A percentile compares a stretch with the other conserved stretches of the same genome.
Conservation (phyloP, 2,329 filamentous ascomycete species). For the Lachnum nothofagi region DNA sequence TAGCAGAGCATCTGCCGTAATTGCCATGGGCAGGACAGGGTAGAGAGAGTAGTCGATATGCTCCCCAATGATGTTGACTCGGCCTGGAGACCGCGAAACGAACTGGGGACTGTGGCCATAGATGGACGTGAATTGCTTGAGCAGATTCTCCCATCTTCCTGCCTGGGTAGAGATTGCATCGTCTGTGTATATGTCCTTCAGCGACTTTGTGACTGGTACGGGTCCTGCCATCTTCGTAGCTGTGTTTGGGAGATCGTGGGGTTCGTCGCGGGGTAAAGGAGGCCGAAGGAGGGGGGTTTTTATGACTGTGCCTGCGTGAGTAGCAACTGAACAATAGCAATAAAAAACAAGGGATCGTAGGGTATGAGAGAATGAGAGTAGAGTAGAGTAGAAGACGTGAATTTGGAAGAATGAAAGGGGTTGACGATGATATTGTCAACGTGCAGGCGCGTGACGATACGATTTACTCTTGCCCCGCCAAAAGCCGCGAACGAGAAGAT, state of each 20-base stretch:
- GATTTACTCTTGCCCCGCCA: too few relatives aligned
- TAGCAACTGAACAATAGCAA: neutral
- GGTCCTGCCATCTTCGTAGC: slow-evolving; percentile 44
- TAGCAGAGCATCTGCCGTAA: slow-evolving; percentile 84
- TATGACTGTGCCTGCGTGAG: neutral
- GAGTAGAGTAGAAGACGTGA: neutral
- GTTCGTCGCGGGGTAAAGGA: slow-evolving; percentile 8
- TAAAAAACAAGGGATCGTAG: neutral
- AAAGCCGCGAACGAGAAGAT: slow-evolving; percentile 1
- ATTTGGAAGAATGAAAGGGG: neutral
- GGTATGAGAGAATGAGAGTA: neutral
- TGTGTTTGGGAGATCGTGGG: slow-evolving; percentile 6
- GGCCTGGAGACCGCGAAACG: slow-evolving; percentile 81
- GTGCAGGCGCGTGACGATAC: slow-evolving; percentile 7
- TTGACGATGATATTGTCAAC: too few relatives aligned
- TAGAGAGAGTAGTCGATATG: slow-evolving; percentile 99
- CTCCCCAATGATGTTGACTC: slow-evolving; percentile 98
- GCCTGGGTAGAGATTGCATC: slow-evolving; percentile 64
- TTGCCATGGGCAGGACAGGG: slow-evolving; percentile 90
- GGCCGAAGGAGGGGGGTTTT: neutral
- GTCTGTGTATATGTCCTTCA: slow-evolving; percentile 78
- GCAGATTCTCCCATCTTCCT: slow-evolving; percentile 69
- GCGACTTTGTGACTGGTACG: slow-evolving; percentile 69
- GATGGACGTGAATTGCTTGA: slow-evolving; percentile 62
- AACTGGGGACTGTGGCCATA: slow-evolving; percentile 73